Evolutionary conservation across 495 filamentous ascomycete genomes (phyloP).

Genomic region (Acidomyces sp.): DNA sequence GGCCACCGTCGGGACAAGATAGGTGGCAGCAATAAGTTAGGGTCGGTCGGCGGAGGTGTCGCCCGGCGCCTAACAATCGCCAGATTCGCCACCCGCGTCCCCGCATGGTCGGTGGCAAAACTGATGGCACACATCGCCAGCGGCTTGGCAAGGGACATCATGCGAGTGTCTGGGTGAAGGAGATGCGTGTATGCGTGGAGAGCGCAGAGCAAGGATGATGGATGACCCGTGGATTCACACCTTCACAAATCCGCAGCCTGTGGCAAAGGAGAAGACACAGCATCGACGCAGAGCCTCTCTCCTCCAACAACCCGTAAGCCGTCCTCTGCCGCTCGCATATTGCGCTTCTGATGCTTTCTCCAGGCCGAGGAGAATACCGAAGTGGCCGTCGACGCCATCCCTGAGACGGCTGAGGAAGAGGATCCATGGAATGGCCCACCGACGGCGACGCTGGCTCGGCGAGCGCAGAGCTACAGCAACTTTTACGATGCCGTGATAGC

Average conservation of each 20-base stretch:
- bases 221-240: slow-evolving; percentile 60
- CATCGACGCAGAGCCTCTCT: slow-evolving; percentile 51
- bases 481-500: slow-evolving; percentile 54
- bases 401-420: slow-evolving; percentile 38
- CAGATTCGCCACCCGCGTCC: no score
- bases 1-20: no score
- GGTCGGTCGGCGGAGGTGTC: no score
- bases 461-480: slow-evolving; percentile 67
- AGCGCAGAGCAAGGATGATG: no score
- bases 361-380: slow-evolving; percentile 33
- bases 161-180: no score
- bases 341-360: slow-evolving; percentile 30
- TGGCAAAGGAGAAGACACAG: slow-evolving; percentile 31
- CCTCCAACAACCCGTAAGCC: slow-evolving; percentile 54
- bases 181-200: no score
- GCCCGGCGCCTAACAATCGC: no score
- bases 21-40: no score
- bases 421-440: slow-evolving; percentile 43
- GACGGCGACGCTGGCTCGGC: slow-evolving; percentile 44
- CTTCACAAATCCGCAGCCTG: slow-evolving; percentile 41
- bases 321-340: slow-evolving; percentile 17
- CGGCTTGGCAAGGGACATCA: no score
- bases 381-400: slow-evolving; percentile 31
- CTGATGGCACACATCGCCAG: no score
- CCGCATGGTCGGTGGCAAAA: no score